A percentile compares a stretch with the other conserved stretches of the same genome.
Evolutionary conservation across 2,329 filamentous ascomycete species (phyloP).

Genomic region (Colletotrichum theobromicola): DNA sequence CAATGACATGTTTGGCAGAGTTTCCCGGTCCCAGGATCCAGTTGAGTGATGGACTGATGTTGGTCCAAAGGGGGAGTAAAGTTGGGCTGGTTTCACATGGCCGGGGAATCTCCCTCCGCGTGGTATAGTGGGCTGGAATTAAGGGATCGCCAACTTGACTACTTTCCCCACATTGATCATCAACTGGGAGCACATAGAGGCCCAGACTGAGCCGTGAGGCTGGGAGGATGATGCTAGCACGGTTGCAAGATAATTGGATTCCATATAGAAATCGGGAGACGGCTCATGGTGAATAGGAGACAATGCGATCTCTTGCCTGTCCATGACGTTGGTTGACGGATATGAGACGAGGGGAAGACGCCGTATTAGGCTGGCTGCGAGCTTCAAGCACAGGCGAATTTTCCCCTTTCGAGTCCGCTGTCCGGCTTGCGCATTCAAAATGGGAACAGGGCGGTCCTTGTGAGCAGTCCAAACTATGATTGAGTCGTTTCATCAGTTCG

Average conservation of each 20-base stretch:
- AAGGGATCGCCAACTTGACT: not conserved
- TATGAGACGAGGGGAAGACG: not conserved
- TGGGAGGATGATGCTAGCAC: not conserved
- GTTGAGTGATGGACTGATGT: not conserved
- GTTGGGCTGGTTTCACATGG: conserved; percentile 9
- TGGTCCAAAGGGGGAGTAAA: not conserved
- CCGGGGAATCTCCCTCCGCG: conserved; percentile 12
- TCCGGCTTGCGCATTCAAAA: not conserved
- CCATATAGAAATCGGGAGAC: not conserved
- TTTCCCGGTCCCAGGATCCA: not conserved
- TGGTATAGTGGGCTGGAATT: conserved; percentile 11
- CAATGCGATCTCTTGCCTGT: not conserved
- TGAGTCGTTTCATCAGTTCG: not conserved
- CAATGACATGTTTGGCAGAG: not conserved
- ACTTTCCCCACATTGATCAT: conserved; percentile 8
- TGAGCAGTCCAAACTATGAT: not conserved
- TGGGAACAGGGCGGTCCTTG: not conserved
- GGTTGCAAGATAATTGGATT: not conserved
- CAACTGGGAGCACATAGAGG: not conserved
- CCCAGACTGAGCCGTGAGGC: not conserved
- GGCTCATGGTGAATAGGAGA: not conserved
- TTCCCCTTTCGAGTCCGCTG: not conserved
- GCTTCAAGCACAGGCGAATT: not conserved
- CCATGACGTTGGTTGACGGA: not conserved
- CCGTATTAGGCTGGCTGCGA: not conserved